Evolutionary conservation across 768 basidiomycete species (phyloP).

Genomic region (Leccinellum rugosiceps): DNA sequence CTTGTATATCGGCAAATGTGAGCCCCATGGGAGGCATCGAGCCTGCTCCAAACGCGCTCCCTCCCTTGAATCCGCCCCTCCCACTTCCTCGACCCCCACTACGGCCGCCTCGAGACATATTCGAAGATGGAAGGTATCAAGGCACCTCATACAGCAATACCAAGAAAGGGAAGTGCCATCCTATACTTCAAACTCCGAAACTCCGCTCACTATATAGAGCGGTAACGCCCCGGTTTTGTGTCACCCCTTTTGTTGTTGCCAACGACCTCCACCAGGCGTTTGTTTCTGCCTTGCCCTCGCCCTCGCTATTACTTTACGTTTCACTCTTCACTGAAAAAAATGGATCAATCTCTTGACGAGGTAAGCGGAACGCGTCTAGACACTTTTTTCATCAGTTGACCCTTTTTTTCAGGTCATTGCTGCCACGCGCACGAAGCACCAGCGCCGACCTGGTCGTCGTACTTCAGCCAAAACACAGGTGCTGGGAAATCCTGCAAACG

Average conservation of each 20-base stretch:
- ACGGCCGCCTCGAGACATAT: conserved; percentile 54
- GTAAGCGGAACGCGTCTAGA: conserved; percentile 39
- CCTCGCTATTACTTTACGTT: background rate
- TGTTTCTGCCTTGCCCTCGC: background rate
- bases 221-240: conserved; percentile 4
- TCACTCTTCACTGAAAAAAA: conserved; percentile 35
- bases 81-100: conserved; percentile 52
- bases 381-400: conserved; percentile 2
- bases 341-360: conserved; percentile 86
- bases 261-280: conserved; percentile 9
- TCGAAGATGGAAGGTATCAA: background rate
- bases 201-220: conserved; percentile 26
- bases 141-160: conserved; percentile 5
- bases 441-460: conserved; percentile 40
- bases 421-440: conserved; percentile 45
- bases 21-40: conserved; percentile 71
- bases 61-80: conserved; percentile 58
- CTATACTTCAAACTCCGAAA: conserved; percentile 22
- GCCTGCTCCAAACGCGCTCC: conserved; percentile 33
- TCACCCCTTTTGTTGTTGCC: conserved; percentile 30
- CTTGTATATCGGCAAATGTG: conserved; percentile 75
- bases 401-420: conserved; percentile 57
- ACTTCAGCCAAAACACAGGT: conserved; percentile 53
- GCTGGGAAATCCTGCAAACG: conserved; percentile 53
- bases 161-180: background rate